Evolutionary conservation across 306 rosid species (phyloP), one percentile per base, ranked within the genome.

Genomic region (Phaseolus lunatus): DNA sequence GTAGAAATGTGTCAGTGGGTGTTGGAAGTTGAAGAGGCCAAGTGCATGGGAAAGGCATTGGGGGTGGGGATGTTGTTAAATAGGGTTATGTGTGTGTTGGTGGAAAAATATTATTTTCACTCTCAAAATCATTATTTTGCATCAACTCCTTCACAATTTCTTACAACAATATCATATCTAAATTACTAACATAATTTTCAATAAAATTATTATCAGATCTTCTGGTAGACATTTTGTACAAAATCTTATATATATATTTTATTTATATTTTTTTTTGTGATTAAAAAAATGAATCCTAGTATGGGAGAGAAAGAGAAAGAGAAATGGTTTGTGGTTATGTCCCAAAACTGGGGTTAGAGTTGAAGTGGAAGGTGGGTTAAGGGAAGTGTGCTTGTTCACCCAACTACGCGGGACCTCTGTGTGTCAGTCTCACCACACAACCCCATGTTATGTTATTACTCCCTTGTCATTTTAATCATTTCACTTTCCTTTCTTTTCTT

Each of bases 41-140:
- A 84, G 67, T 88, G 90, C 91, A 87, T 92, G 92, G 89, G 87
- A 87, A 84, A 78, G 84, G 90, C 50, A 74, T 86, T 83, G 89
- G 95, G 97, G 90, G 88, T 81, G 81, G 22, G 81, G 53, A 5
- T 67, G 83, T 78, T 82, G 86, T 87, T 84, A 66, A 87, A 85
- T 86, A 86, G 87, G 83, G 84, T 56, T 29, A 37, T 31, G 35
- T 39, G 13, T 39, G 37, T 33, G 37, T 33, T 33, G 8, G 1
- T 33, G 8, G 1, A 33, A 33, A 1, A 33, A 33, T 33, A 6
- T 5, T 33, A 33, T 33, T 33, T 33, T 31, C 7, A 24, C 27
- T 1, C 1, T 24, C 27, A 24, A 24, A 24, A 24, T 24, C 27
- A 24, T 24, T 24, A 2, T 24, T 24, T 24, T 24, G 27, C 2